Conservation (phyloP, 305 asterid genomes). For the Ilex paraguariensis region DNA sequence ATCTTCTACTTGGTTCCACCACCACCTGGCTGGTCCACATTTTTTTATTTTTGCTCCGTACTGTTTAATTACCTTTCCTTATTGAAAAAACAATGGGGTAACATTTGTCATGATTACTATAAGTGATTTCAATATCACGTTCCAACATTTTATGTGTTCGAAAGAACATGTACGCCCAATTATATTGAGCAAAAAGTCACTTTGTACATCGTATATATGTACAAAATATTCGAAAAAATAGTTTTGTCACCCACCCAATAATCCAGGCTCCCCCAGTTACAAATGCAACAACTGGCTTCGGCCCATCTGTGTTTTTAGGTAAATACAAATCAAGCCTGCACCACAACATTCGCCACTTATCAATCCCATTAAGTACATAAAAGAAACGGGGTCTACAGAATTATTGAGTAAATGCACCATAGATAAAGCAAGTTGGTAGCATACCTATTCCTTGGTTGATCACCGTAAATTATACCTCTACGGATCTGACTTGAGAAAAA, state of each 20-base stretch:
- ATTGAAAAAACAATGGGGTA: no score
- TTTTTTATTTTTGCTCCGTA: no score
- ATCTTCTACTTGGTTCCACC: no score
- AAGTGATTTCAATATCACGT: no score
- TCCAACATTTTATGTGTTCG: no score
- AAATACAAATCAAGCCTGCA: constrained; percentile 85
- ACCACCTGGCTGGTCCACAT: no score
- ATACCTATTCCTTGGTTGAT: constrained; percentile 92
- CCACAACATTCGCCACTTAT: constrained; percentile 12
- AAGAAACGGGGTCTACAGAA: background rate
- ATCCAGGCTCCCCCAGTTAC: constrained; percentile 99
- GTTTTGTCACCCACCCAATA: constrained; percentile 57
- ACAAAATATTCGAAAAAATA: constrained; percentile 5
- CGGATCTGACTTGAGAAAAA: constrained; percentile 68
- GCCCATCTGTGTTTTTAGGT: constrained; percentile 55
- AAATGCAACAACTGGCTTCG: constrained; percentile 95
- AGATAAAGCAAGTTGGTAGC: background rate
- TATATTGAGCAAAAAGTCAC: no score
- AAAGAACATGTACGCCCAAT: no score
- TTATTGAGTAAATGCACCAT: constrained; percentile 2
- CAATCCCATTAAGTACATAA: constrained; percentile 3
- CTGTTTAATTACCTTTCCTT: no score
- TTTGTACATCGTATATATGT: background rate
- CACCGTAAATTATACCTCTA: constrained; percentile 81
- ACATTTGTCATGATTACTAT: no score